These are phyloP conservation scores for Diospyros lotus DNA, from an alignment of 148 eudicot species.

Conservation along the genomic window DNA sequence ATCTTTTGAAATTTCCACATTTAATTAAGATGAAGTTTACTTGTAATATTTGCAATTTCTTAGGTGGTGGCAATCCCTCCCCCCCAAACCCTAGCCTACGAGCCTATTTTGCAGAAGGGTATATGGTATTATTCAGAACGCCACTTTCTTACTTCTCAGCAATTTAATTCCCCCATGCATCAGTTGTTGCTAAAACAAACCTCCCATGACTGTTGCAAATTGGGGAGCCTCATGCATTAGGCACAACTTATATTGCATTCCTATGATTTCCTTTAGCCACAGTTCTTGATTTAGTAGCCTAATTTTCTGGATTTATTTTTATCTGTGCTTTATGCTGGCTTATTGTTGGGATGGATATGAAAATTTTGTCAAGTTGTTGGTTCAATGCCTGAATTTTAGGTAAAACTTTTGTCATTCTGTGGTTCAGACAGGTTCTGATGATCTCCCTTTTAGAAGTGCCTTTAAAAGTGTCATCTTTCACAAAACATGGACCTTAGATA, in stretches of 20 bases:
- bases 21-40: too few species aligned
- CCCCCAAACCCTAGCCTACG: too few species aligned
- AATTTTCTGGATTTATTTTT: background rate
- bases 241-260: too few species aligned
- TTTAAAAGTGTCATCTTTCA: constrained; percentile 83
- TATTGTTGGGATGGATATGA: background rate
- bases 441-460: constrained; percentile 80
- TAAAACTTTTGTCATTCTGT: constrained; percentile 9
- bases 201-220: too few species aligned
- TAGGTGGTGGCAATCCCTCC: too few species aligned
- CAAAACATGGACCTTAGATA: constrained; percentile 33
- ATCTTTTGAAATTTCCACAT: background rate
- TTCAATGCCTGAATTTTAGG: background rate
- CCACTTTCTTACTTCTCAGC: background rate
- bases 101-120: background rate
- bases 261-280: background rate
- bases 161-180: background rate
- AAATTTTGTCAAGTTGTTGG: background rate
- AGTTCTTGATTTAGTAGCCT: background rate
- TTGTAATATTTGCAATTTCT: too few species aligned
- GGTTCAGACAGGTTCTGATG: constrained; percentile 78
- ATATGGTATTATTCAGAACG: background rate
- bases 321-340: background rate
- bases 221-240: too few species aligned
- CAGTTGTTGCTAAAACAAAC: background rate